Evolutionary conservation across 2,329 filamentous ascomycete genomes (phyloP), one percentile per base, ranked within the genome.

Genomic region (Cladosporium oxysporum): DNA sequence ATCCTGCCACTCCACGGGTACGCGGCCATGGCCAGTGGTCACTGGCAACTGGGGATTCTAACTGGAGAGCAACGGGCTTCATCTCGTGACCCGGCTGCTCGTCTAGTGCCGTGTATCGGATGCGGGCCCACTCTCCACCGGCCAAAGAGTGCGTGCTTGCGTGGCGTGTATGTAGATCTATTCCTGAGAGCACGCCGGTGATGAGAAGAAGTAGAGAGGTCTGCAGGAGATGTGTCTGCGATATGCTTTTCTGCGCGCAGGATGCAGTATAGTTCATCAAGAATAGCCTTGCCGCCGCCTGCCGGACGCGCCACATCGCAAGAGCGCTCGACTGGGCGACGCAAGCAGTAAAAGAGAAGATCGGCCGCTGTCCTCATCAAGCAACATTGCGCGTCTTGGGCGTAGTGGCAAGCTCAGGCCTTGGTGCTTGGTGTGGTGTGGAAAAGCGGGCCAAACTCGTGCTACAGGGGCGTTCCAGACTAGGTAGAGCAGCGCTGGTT

Each of bases 51-150:
- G 59, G 59, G 59, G 59, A 62, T 62, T n/a, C 23, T 31, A 47
- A 62, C 28, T 35, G 59, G 44, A 37, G 59, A 47, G 28, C 23
- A 47, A 63, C 50, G 50, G 50, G 61, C 35, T 26, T 63, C 61
- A 63, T 63, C 61, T 63, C 61, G 61, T 57, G 61, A 63, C 61
- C 61, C 44, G 29, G 58, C 58, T 50, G 41, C 58, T 62, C 28
- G 59, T 62, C n/a, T 62, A 62, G 59, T 62, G 29, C 44, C 44
- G 47, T 35, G 59, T 52, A 5, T 31, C n/a, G 58, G n/a, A 29
- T 29, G 28, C 58, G 37, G 37, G 52, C 28, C 52, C 52, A 55
- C 18, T 50, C 59, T 21, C 31, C 59, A 28, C 28, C 35, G 47
- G 35, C 12, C 35, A 26, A 37, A 47, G 58, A 29, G 52, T 41